A percentile compares a stretch with the other conserved stretches of the same genome.
Evolutionary conservation across 2,329 filamentous ascomycete species (phyloP).

Genomic region (Furcasterigmium furcatum): DNA sequence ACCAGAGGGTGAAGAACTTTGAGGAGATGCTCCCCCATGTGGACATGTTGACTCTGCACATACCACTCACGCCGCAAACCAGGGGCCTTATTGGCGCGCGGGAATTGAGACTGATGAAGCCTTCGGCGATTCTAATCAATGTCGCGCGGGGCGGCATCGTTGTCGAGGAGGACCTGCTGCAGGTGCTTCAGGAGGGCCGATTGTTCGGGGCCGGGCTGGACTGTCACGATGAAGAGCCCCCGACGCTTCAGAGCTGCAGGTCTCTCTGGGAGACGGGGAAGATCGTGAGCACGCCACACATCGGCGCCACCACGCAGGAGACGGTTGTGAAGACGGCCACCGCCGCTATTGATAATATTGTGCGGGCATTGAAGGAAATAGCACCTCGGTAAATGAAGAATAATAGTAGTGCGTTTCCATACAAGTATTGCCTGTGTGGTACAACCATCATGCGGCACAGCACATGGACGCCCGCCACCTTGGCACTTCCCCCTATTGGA

Average conservation of each 20-base stretch:
- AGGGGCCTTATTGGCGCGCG: not conserved
- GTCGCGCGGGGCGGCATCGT: not conserved
- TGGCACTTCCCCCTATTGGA: no score
- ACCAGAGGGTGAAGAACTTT: conserved; percentile 1
- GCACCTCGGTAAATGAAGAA: no score
- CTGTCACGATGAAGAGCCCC: not conserved
- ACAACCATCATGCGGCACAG: no score
- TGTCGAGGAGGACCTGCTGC: not conserved
- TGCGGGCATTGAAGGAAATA: no score
- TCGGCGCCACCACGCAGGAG: conserved; percentile 38
- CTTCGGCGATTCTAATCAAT: not conserved
- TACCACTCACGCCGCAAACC: conserved; percentile 1
- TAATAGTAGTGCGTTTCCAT: no score
- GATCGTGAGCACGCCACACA: conserved; percentile 39
- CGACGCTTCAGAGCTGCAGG: conserved; percentile 22
- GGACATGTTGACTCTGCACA: conserved; percentile 6
- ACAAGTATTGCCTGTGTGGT: no score
- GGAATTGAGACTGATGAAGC: conserved; percentile 1
- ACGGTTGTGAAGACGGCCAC: conserved; percentile 23
- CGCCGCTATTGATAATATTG: conserved; percentile 15
- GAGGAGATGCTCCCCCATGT: conserved; percentile 6
- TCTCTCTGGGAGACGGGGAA: conserved; percentile 25
- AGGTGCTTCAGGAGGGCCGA: not conserved
- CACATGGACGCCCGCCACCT: no score
- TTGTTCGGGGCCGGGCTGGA: not conserved